A percentile compares a stretch with the other conserved stretches of the same genome.
Conservation (phyloP, 2,329 filamentous ascomycete genomes). For the Leptoxyphium fumago region DNA sequence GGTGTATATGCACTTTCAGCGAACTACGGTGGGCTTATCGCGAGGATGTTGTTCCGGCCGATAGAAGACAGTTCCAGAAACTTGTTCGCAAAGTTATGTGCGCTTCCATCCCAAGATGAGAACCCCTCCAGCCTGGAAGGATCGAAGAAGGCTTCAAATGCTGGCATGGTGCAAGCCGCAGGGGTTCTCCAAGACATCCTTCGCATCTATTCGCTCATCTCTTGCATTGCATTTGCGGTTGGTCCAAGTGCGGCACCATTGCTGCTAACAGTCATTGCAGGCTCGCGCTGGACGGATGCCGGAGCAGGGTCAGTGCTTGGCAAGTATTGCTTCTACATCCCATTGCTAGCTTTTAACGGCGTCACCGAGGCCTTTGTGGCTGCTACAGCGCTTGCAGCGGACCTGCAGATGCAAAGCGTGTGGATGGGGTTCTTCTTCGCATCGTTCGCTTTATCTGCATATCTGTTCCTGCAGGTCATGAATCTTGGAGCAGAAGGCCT, state of each 20-base stretch:
- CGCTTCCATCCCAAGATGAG: conserved; percentile 20
- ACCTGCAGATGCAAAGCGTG: conserved; percentile 62
- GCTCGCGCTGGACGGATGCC: conserved; percentile 57
- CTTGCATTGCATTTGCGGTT: conserved; percentile 50
- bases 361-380: conserved; percentile 86
- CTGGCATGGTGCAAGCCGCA: conserved; percentile 23
- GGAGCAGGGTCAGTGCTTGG: conserved; percentile 62
- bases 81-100: conserved; percentile 71
- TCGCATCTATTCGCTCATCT: conserved; percentile 59
- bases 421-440: conserved; percentile 77
- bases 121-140: conserved; percentile 11
- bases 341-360: conserved; percentile 81
- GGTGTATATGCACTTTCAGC: conserved; percentile 85
- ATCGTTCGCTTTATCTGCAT: conserved; percentile 61
- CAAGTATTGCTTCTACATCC: conserved; percentile 83
- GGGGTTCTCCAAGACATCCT: conserved; percentile 50
- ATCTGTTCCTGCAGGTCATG: conserved; percentile 54
- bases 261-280: conserved; percentile 61
- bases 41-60: conserved; percentile 81
- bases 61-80: conserved; percentile 87
- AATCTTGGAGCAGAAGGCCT: conserved; percentile 63
- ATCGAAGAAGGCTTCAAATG: conserved; percentile 3
- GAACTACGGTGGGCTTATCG: conserved; percentile 80
- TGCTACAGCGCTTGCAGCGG: conserved; percentile 59
- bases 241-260: conserved; percentile 64